Evolutionary conservation across 1,284 basidiomycete species (phyloP).

Genomic region (Omphalotus olearius): DNA sequence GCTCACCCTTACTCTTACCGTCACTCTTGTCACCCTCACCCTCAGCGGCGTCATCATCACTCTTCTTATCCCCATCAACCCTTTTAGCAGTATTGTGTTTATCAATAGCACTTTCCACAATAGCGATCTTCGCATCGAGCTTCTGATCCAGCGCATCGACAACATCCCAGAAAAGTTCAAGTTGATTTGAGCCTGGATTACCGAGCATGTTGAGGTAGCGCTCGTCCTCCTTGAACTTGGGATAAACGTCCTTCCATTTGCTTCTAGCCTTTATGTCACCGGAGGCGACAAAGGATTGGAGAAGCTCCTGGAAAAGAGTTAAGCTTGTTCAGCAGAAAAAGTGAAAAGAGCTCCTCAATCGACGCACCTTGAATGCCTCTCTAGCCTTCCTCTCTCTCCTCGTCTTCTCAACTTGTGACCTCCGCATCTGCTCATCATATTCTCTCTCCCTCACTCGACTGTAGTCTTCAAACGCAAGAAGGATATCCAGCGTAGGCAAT

Average conservation of each 20-base stretch:
- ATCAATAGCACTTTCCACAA: constrained; percentile 59
- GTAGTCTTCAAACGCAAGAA: constrained; percentile 90
- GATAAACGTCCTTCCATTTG: constrained; percentile 91
- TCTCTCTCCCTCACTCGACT: constrained; percentile 83
- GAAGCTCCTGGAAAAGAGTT: constrained; percentile 45
- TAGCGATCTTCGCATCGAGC: constrained; percentile 71
- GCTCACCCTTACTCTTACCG: constrained; percentile 25
- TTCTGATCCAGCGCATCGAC: constrained; percentile 86
- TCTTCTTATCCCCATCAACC: background rate
- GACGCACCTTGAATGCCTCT: constrained; percentile 77
- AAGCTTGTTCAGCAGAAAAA: background rate
- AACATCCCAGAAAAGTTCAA: constrained; percentile 95
- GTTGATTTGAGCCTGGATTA: constrained; percentile 87
- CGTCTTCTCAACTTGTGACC: constrained; percentile 77
- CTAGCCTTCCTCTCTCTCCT: constrained; percentile 82
- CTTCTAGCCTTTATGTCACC: constrained; percentile 77
- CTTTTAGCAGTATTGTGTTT: constrained; percentile 33
- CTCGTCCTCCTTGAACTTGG: constrained; percentile 69
- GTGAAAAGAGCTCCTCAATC: background rate
- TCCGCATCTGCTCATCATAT: constrained; percentile 79
- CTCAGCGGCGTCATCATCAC: background rate
- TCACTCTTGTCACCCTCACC: constrained; percentile 4
- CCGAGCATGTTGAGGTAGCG: constrained; percentile 88
- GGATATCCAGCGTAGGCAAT: constrained; percentile 84
- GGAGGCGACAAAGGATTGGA: constrained; percentile 62